Percentiles rank a stretch among this genome's conserved stretches.
Evolutionary conservation across 805 yeast species (phyloP).

Genomic region (Candida michaelii): DNA sequence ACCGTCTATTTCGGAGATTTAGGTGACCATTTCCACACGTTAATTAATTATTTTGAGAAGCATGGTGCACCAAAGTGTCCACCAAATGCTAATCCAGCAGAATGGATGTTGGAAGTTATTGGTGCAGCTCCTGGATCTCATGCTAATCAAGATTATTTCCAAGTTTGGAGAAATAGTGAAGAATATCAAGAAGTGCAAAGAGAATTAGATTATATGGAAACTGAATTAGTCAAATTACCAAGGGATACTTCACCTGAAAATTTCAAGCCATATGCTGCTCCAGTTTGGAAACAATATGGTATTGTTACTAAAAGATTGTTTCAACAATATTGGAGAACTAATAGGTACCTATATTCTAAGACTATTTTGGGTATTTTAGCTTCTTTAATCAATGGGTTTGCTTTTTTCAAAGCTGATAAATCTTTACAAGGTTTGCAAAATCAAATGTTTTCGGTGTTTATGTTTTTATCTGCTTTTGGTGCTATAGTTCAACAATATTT

Average conservation of each 20-base stretch:
- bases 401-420: conserved; percentile 61
- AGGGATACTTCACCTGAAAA: conserved; percentile 25
- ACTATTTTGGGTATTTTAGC: conserved; percentile 51
- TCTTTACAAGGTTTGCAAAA: conserved; percentile 67
- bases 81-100: conserved; percentile 44
- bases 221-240: conserved; percentile 51
- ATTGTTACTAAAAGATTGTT: conserved; percentile 25
- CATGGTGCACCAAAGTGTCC: conserved; percentile 58
- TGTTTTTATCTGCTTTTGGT: conserved; percentile 38
- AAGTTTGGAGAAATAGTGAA: conserved; percentile 71
- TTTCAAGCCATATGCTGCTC: conserved; percentile 30
- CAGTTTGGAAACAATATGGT: conserved; percentile 33
- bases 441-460: conserved; percentile 55
- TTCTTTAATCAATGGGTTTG: conserved; percentile 70
- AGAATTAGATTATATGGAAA: conserved; percentile 49
- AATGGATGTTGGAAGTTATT: conserved; percentile 87
- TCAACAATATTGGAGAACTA: conserved; percentile 53
- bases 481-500: conserved; percentile 42
- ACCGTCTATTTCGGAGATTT: conserved; percentile 84
- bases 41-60: conserved; percentile 66
- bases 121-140: conserved; percentile 83
- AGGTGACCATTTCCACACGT: conserved; percentile 58
- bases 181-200: conserved; percentile 54
- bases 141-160: conserved; percentile 67
- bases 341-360: conserved; percentile 62